Conservation (phyloP, 164 flowering plant genomes). For the Magnolia kwangsiensis region DNA sequence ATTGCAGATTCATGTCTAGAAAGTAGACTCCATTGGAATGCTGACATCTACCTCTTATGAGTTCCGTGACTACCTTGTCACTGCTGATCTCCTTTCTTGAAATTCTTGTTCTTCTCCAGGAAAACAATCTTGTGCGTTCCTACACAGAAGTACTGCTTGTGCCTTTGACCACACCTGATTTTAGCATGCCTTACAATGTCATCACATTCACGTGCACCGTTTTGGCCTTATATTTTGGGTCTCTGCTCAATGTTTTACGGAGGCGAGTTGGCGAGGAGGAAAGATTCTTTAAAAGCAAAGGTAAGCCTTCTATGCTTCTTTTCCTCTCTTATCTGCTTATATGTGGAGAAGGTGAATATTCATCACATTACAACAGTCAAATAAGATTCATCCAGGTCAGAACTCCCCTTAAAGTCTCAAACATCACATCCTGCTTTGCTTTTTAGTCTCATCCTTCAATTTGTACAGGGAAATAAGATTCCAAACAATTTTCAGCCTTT, state of each 20-base stretch:
- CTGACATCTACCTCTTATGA: not conserved
- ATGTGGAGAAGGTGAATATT: not conserved
- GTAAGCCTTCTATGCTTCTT: slow-evolving; percentile 17
- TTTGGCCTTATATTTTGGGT: slow-evolving; percentile 92
- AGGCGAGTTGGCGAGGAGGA: slow-evolving; percentile 90
- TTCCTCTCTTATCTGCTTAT: not conserved
- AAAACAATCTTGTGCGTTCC: slow-evolving; percentile 48
- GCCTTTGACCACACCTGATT: slow-evolving; percentile 96
- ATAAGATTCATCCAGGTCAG: too few species aligned
- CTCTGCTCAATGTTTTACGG: slow-evolving; percentile 82
- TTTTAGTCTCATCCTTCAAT: too few species aligned
- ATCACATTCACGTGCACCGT: slow-evolving; percentile 96
- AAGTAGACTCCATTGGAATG: not conserved
- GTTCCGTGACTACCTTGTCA: not conserved
- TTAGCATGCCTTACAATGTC: slow-evolving; percentile 99
- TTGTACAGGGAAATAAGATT: too few species aligned
- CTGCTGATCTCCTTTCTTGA: not conserved
- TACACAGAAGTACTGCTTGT: slow-evolving; percentile 96
- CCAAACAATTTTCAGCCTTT: too few species aligned
- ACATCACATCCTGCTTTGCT: too few species aligned
- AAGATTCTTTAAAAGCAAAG: slow-evolving; percentile 56
- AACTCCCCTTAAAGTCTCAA: too few species aligned
- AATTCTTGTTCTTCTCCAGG: slow-evolving; percentile 36
- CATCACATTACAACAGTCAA: too few species aligned
- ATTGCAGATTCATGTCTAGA: not conserved